A percentile compares a stretch with the other conserved stretches of the same genome.
Conservation (phyloP, 495 filamentous ascomycete species). For the Tuber melanosporum region DNA sequence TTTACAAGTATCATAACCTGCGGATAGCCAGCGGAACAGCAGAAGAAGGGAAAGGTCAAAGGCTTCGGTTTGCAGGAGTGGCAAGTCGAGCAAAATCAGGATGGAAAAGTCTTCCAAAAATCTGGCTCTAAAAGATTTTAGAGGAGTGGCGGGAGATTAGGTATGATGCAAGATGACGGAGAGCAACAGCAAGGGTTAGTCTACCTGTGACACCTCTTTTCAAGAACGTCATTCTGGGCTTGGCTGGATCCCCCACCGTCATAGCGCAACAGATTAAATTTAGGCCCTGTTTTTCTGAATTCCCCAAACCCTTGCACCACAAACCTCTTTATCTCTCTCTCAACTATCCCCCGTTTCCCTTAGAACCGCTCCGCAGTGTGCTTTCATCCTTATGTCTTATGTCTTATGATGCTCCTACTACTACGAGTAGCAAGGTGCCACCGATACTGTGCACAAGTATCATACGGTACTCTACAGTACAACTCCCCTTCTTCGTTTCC, state of each 20-base stretch:
- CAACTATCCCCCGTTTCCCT: neutral
- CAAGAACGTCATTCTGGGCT: neutral
- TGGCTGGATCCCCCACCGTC: neutral
- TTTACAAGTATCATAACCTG: too few relatives aligned
- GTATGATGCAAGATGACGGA: slow-evolving; percentile 6
- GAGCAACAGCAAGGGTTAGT: neutral
- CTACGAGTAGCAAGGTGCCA: too few relatives aligned
- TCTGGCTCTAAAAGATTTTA: neutral
- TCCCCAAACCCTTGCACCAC: neutral
- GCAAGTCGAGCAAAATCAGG: neutral
- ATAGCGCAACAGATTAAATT: neutral
- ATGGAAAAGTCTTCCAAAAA: neutral
- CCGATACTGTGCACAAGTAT: too few relatives aligned
- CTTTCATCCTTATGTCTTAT: neutral
- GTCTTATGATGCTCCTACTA: too few relatives aligned
- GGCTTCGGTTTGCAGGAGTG: neutral
- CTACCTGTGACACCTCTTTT: neutral
- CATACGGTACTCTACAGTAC: too few relatives aligned
- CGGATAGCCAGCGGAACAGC: too few relatives aligned
- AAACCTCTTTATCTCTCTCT: too few relatives aligned
- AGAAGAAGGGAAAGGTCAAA: neutral
- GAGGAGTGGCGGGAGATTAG: neutral
- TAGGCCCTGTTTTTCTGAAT: neutral
- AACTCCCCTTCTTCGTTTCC: too few relatives aligned
- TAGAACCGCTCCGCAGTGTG: neutral